Conservation (phyloP, 2,329 filamentous ascomycete species). For the Chaetomium strumarium region DNA sequence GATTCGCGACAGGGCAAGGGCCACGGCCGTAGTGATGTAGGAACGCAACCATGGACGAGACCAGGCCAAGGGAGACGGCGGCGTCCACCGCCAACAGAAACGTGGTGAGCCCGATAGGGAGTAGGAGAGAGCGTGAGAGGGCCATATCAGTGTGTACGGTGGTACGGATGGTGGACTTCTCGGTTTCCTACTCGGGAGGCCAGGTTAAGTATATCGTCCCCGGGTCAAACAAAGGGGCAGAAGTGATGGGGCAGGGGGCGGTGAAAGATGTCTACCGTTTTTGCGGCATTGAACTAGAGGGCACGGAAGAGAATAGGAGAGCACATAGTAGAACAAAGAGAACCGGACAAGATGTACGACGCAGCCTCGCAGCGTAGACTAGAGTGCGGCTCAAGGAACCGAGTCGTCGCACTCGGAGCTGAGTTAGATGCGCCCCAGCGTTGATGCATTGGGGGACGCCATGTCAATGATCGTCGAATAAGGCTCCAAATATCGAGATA, state of each 20-base stretch:
- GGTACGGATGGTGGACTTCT: neutral
- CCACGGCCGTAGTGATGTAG: conserved; percentile 30
- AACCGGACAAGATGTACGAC: too few species aligned
- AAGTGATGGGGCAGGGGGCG: neutral
- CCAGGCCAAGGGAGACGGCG: conserved; percentile 35
- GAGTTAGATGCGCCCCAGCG: too few species aligned
- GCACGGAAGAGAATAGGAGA: neutral
- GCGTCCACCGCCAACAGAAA: conserved; percentile 33
- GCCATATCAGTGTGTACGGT: neutral
- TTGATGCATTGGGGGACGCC: too few species aligned
- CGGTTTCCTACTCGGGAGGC: neutral
- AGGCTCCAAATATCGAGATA: too few species aligned
- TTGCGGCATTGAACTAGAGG: too few species aligned
- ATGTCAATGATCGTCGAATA: too few species aligned
- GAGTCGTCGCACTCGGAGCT: too few species aligned
- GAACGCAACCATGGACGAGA: conserved; percentile 36
- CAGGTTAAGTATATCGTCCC: neutral
- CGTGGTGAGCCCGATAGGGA: conserved; percentile 24
- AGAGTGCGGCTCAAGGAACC: too few species aligned
- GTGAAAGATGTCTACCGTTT: neutral
- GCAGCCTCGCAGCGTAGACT: too few species aligned
- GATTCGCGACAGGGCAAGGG: conserved; percentile 25
- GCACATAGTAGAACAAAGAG: neutral
- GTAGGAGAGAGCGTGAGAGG: neutral
- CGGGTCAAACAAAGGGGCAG: neutral